Conservation (phyloP, 306 rosid genomes). For the Acacia confusa region DNA sequence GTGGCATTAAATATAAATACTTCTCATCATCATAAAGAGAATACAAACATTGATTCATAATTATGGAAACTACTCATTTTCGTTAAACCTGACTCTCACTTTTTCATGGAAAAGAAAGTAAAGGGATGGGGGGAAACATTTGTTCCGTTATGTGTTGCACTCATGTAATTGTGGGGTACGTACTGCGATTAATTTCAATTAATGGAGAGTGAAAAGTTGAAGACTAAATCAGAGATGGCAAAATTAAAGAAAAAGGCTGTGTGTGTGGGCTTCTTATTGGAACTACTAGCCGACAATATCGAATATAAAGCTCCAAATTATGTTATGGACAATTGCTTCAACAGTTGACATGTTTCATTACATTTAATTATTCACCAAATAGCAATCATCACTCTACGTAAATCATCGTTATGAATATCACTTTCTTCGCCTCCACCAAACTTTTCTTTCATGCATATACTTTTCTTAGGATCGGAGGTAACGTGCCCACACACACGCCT, state of each 20-base stretch:
- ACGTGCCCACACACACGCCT: not conserved
- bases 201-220: constrained; percentile 6
- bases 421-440: not conserved
- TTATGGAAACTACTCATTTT: too few species aligned
- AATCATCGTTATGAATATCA: not conserved
- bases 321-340: constrained; percentile 14
- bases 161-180: constrained; percentile 31
- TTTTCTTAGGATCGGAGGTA: too few species aligned
- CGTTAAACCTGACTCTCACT: not conserved
- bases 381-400: not conserved
- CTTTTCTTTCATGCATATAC: not conserved
- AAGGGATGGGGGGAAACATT: not conserved
- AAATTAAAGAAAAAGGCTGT: not conserved
- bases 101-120: too few species aligned
- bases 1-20: too few species aligned
- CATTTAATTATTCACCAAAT: not conserved
- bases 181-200: constrained; percentile 14
- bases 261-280: constrained; percentile 19
- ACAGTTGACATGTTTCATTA: constrained; percentile 13
- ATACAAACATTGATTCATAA: too few species aligned
- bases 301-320: constrained; percentile 27
- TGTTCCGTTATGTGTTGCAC: constrained; percentile 12
- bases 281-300: constrained; percentile 44
- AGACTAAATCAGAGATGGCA: not conserved
- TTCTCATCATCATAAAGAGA: too few species aligned